Percentiles rank a stretch among this genome's conserved stretches.
Evolutionary conservation across 2,329 filamentous ascomycete species (phyloP).

Genomic region (Botrytis paeoniae): DNA sequence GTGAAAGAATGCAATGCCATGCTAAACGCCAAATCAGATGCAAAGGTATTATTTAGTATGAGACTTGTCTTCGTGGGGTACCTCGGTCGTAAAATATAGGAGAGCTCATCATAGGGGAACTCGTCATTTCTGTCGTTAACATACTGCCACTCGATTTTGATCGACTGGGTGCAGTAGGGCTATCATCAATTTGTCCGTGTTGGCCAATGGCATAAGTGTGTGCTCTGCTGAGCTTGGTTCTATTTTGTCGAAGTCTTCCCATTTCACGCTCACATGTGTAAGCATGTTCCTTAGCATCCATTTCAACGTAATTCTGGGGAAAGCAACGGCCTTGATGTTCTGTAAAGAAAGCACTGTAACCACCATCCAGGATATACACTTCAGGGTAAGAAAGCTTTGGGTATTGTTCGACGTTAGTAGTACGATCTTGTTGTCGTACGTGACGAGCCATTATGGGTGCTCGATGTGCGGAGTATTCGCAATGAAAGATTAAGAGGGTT

Average conservation of each 20-base stretch:
- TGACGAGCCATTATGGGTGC: slow-evolving; percentile 95
- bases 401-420: slow-evolving; percentile 80
- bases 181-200: slow-evolving; percentile 55
- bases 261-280: slow-evolving; percentile 92
- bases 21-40: slow-evolving; percentile 32
- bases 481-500: slow-evolving; percentile 89
- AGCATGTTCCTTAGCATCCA: slow-evolving; percentile 89
- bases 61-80: slow-evolving; percentile 60
- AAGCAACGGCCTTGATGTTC: slow-evolving; percentile 78
- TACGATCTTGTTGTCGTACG: slow-evolving; percentile 84
- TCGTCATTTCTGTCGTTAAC: slow-evolving; percentile 38
- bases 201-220: slow-evolving; percentile 95
- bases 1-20: slow-evolving; percentile 20
- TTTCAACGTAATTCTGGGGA: slow-evolving; percentile 94
- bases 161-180: slow-evolving; percentile 50
- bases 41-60: slow-evolving; percentile 49
- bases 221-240: slow-evolving; percentile 79
- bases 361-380: slow-evolving; percentile 93
- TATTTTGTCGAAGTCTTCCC: slow-evolving; percentile 81
- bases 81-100: slow-evolving; percentile 50
- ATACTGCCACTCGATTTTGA: slow-evolving; percentile 30
- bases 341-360: slow-evolving; percentile 89
- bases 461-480: slow-evolving; percentile 96
- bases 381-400: slow-evolving; percentile 92
- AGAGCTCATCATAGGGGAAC: slow-evolving; percentile 32